Evolutionary conservation across 176 grass and related monocot species (phyloP).

Genomic region (Aegilops bicornis): DNA sequence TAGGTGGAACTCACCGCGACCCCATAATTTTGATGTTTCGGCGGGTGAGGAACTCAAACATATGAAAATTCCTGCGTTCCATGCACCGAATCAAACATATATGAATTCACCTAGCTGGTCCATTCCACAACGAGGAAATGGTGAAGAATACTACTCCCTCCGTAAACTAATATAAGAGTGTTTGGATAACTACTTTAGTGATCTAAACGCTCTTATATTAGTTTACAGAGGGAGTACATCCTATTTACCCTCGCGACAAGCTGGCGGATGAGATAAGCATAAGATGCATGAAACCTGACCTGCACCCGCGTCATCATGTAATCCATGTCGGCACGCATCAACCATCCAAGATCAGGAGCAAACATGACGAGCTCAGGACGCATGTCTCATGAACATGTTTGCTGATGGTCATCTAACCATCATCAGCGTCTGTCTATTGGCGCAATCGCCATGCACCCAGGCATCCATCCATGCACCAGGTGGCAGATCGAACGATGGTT

Average conservation of each 20-base stretch:
- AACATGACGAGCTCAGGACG: neutral
- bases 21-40: too few species aligned
- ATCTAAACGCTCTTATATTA: too few species aligned
- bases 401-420: slow-evolving; percentile 54
- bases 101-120: too few species aligned
- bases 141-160: neutral
- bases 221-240: too few species aligned
- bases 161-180: too few species aligned
- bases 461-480: neutral
- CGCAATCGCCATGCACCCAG: neutral
- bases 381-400: slow-evolving; percentile 30
- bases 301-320: neutral
- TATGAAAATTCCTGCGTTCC: too few species aligned
- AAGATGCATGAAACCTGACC: neutral
- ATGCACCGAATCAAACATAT: too few species aligned
- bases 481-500: slow-evolving; percentile 29
- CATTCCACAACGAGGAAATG: neutral
- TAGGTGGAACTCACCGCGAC: too few species aligned
- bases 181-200: too few species aligned
- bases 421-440: neutral
- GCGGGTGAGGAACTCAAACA: too few species aligned
- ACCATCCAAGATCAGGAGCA: neutral
- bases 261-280: neutral
- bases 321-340: neutral
- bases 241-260: neutral